These are phyloP conservation scores for Fomitopsis pinicola DNA, from an alignment of 1,284 basidiomycete species.

Conservation along the genomic window DNA sequence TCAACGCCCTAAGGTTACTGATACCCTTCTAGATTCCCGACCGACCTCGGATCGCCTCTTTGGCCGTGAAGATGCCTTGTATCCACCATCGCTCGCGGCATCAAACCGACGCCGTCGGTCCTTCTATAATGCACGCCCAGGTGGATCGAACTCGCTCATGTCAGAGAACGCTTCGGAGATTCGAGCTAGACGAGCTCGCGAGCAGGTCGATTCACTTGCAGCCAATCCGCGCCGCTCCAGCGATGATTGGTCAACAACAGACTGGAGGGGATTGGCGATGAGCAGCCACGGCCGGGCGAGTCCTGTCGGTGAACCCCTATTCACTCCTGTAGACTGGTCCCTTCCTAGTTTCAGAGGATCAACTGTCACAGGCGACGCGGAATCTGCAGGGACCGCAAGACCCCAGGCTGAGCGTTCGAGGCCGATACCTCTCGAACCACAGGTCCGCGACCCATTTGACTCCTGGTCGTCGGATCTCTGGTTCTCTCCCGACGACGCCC, in stretches of 20 bases:
- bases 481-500: too few species aligned
- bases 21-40: neutral
- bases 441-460: neutral
- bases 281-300: neutral
- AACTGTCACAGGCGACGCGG: neutral
- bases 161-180: slow-evolving; percentile 9
- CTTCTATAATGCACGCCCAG: slow-evolving; percentile 4
- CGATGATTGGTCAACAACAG: neutral
- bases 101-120: neutral
- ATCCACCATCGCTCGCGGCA: neutral
- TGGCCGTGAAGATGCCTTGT: neutral
- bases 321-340: neutral
- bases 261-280: neutral
- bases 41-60: neutral
- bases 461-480: neutral
- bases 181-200: neutral
- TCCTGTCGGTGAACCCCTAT: neutral
- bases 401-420: neutral
- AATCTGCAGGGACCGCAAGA: neutral
- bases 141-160: slow-evolving; percentile 9
- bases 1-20: neutral
- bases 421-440: neutral
- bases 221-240: neutral
- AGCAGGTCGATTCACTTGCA: neutral
- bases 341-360: neutral